Evolutionary conservation across 805 yeast species (phyloP), one percentile per base, ranked within the genome.

Genomic region (Yamadazyma olivae): DNA sequence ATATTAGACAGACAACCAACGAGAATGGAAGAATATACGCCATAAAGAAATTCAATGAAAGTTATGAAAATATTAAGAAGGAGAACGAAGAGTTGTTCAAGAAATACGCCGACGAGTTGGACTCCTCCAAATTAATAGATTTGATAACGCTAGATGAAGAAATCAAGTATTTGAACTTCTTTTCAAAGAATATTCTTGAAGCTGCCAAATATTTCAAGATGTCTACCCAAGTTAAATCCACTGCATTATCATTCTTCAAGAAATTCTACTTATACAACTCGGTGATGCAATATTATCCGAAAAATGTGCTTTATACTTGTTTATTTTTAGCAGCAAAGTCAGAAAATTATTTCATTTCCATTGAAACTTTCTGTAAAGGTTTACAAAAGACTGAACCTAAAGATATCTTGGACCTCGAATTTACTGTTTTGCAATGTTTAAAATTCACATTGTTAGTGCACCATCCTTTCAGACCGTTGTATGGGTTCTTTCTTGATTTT

Each of bases 401-500:
- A 13, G 77, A 81, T 25, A 79, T 93, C 21, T 61, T 91, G 36
- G 82, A 81, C 41, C 69, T 87, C 38, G 99, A 93, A 60, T 93
- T 88, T 53, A 67, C 71, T 29, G 72, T 93, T 4, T 61, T 90
- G 36, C 86, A 79, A 57, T 72, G 86, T 7, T 66, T 93, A 49
- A 70, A 79, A 41, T 93, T 93, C 59, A 83, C 95, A 0, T 64
- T 93, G 33, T 55, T 81, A 43, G 91, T 84, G 7, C 98, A 91
- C 56, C 96, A 88, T 60, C 95, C 97, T 2, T 82, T 77, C 59
- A 71, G 83, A 43, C 88, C 98, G 0, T 60, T 93, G n/a, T 93
- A 90, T 57, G 99, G 99, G 16, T 90, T 91, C 56, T 91, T 83
- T 59, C 73, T 91, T 31, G 99, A 93, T 59, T 75, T 90, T 45